These are phyloP conservation scores for Nannochloris sp. DNA, from an alignment of 139 green algal genomes.

Conservation along the genomic window DNA sequence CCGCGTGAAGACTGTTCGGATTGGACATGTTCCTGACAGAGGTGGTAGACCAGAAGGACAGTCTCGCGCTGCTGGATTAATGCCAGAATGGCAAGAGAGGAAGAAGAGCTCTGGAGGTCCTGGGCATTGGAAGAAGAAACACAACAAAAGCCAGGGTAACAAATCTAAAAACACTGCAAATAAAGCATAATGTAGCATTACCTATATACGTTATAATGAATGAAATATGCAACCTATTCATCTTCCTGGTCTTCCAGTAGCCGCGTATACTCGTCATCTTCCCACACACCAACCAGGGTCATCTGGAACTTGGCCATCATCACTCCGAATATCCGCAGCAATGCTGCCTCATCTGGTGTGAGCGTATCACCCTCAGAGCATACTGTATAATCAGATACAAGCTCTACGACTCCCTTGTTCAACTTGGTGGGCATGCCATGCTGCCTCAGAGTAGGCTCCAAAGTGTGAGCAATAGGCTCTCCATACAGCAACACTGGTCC, in stretches of 20 bases:
- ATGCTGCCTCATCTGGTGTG: constrained; percentile 60
- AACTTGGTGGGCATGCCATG: constrained; percentile 87
- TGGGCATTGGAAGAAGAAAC: constrained; percentile 1
- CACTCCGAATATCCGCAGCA: constrained; percentile 78
- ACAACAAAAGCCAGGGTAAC: not conserved
- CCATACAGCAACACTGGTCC: constrained; percentile 67
- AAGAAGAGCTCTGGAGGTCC: not conserved
- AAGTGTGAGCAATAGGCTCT: constrained; percentile 77
- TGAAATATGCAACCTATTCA: constrained; percentile 3
- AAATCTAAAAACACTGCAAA: not conserved
- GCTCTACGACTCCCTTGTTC: constrained; percentile 85
- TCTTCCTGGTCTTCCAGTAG: constrained; percentile 3
- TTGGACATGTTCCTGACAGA: constrained; percentile 51
- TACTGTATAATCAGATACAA: constrained; percentile 67
- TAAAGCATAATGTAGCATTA: constrained; percentile 2
- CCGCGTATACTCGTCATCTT: constrained; percentile 10
- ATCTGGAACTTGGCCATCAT: constrained; percentile 78
- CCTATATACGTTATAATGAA: constrained; percentile 1
- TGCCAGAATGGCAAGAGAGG: constrained; percentile 11
- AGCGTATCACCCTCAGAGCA: constrained; percentile 55
- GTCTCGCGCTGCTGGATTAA: constrained; percentile 26
- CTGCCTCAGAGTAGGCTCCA: constrained; percentile 87
- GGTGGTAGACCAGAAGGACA: constrained; percentile 35
- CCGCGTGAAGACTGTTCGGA: constrained; percentile 45
- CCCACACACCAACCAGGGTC: constrained; percentile 53